phyloP scores from a whole-genome alignment of 306 rosid species.

The Vigna reflexopilosa region DNA sequence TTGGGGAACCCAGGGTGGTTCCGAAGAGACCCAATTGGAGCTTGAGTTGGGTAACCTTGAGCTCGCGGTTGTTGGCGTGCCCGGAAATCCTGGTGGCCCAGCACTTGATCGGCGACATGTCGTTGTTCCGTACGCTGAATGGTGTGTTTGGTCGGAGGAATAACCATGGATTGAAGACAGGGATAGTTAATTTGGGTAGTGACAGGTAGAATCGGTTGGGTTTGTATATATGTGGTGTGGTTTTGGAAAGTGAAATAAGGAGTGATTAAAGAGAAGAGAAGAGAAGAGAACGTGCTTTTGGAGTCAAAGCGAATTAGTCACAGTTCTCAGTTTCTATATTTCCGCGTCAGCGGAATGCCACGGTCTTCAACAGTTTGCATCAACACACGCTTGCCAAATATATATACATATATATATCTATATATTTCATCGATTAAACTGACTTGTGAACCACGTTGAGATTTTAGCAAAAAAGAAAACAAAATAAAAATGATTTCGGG shows the following conservation, averaged over 20 bases:
- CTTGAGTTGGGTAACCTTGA: constrained; percentile 62
- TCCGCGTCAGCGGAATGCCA: constrained; percentile 37
- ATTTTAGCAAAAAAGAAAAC: too few species aligned
- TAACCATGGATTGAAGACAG: constrained; percentile 6
- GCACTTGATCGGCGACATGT: constrained; percentile 45
- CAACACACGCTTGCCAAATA: constrained; percentile 26
- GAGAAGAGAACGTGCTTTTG: too few species aligned
- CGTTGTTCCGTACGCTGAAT: neutral
- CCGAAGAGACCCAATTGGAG: constrained; percentile 53
- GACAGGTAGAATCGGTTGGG: neutral
- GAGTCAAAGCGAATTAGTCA: constrained; percentile 43
- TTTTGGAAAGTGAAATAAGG: neutral
- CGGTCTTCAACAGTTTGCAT: constrained; percentile 23
- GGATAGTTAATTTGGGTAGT: neutral
- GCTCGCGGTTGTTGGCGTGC: constrained; percentile 46
- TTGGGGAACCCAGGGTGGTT: constrained; percentile 1
- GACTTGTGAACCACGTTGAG: too few species aligned
- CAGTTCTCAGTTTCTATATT: constrained; percentile 1
- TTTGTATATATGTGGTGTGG: neutral
- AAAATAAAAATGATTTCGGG: too few species aligned
- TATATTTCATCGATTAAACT: too few species aligned
- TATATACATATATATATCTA: too few species aligned
- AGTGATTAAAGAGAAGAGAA: neutral
- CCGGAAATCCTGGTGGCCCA: constrained; percentile 50
- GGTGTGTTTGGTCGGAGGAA: constrained; percentile 3